Percentiles rank a stretch among this genome's conserved stretches.
Conservation (phyloP, 1,139 yeast species). For the Chernovozyma sophiae-reginae region DNA sequence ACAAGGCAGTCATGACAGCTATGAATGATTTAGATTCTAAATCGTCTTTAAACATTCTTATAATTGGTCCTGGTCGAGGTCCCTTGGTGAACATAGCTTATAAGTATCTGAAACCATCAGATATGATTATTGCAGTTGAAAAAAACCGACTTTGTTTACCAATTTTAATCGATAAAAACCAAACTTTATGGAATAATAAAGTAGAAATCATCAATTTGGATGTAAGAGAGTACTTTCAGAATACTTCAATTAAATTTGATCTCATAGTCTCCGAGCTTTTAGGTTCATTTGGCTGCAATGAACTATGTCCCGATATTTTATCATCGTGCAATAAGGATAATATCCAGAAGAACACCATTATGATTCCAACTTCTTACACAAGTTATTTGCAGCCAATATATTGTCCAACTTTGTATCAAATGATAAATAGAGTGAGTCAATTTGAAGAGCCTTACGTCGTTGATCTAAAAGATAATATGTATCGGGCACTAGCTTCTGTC, state of each 20-base stretch:
- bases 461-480: conserved; percentile 49
- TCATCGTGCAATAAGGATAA: conserved; percentile 13
- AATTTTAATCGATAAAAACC: conserved; percentile 39
- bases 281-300: conserved; percentile 93
- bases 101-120: not conserved
- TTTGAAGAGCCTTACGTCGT: conserved; percentile 57
- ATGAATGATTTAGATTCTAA: conserved; percentile 23
- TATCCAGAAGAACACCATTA: conserved; percentile 23
- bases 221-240: conserved; percentile 36
- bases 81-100: conserved; percentile 53
- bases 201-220: conserved; percentile 56
- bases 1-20: conserved; percentile 60
- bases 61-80: conserved; percentile 89
- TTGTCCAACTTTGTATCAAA: conserved; percentile 36
- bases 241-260: conserved; percentile 31
- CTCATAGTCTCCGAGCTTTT: conserved; percentile 74
- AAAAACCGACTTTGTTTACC: conserved; percentile 63
- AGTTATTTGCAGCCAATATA: conserved; percentile 64
- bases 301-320: conserved; percentile 77
- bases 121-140: conserved; percentile 43
- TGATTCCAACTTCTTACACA: conserved; percentile 64
- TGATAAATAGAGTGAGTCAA: conserved; percentile 12
- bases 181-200: conserved; percentile 36
- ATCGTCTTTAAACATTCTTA: conserved; percentile 32
- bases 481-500: conserved; percentile 31